phyloP scores from a whole-genome alignment of 176 grass and related monocot species.

The Oryza rufipogon region DNA sequence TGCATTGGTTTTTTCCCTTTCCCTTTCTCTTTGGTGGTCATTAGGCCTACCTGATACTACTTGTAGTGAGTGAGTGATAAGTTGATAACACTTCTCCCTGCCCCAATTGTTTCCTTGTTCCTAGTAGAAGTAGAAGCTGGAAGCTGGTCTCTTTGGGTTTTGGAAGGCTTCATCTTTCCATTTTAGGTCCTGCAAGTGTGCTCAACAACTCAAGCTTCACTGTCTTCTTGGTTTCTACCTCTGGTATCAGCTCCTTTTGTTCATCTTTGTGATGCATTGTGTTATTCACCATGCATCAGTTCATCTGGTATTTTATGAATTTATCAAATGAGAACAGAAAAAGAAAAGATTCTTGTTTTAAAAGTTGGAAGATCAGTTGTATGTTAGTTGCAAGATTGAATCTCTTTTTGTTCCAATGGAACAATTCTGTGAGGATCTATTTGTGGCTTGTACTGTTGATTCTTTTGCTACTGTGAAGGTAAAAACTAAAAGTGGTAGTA shows the following conservation, averaged over 20 bases:
- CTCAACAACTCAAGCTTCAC: slow-evolving; percentile 8
- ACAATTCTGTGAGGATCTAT: background rate
- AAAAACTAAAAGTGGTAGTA: background rate
- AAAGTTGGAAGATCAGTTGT: background rate
- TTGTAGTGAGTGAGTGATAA: background rate
- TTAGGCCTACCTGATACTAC: slow-evolving; percentile 30
- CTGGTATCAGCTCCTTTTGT: background rate
- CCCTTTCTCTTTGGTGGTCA: slow-evolving; percentile 31
- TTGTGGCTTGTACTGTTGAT: background rate
- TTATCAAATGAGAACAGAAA: background rate
- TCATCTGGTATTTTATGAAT: background rate
- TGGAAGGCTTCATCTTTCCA: slow-evolving; percentile 63
- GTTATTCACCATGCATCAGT: background rate
- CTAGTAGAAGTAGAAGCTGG: slow-evolving; percentile 35
- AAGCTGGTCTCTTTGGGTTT: slow-evolving; percentile 33
- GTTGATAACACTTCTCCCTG: slow-evolving; percentile 39
- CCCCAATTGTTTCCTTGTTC: slow-evolving; percentile 50
- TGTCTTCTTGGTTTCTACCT: background rate
- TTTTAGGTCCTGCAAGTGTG: slow-evolving; percentile 35
- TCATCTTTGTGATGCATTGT: background rate
- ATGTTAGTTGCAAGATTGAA: background rate
- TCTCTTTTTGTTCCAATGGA: background rate
- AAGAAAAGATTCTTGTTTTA: background rate
- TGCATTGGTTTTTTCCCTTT: slow-evolving; percentile 24
- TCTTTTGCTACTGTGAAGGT: background rate